Evolutionary conservation across 2,329 filamentous ascomycete genomes (phyloP), one percentile per base, ranked within the genome.

Genomic region (Phoma herbarum): DNA sequence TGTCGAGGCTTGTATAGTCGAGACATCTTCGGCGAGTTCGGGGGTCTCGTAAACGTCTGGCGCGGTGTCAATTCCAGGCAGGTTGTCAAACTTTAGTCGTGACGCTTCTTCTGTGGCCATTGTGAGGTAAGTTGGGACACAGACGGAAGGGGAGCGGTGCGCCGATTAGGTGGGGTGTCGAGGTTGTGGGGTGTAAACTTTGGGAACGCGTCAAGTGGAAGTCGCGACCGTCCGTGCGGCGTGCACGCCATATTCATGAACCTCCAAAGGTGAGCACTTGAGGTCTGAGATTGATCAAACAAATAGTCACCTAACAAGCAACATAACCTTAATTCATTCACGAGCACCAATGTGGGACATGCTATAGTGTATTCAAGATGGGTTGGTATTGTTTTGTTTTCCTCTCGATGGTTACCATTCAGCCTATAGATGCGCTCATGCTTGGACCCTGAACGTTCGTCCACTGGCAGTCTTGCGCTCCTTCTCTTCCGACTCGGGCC

Each of bases 391-490:
- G 44, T 44, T 52, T 28, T 49, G 5, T 52, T 37, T 57, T 49
- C 20, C 25, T n/a, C 14, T 26, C 23, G 10, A 41, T 25, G 12
- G 33, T 20, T 45, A 25, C 41, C 45, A 39, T 18, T 35, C 3
- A 25, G 6, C 29, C 29, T 12, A 16, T 28, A 47, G n/a, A 14
- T 10, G 20, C 52, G 20, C 39, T 33, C 62, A 77, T 55, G 70
- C 82, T 67, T 88, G 86, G 22, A 88, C 86, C 68, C 84, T 84
- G 86, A 99, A 99, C 42, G 93, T 96, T 72, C 95, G 88, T 65
- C 95, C 95, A 77, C 92, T 98, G 45, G 96, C 95, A 57, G 95
- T 99, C 88, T 99, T 99, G 74, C 92, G 89, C 81, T 99, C 96
- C 82, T 94, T 94, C 80, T 98, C 95, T 79, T 98, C 94, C 70